A percentile compares a stretch with the other conserved stretches of the same genome.
phyloP scores from a whole-genome alignment of 257 asterid species.

The Salvia miltiorrhiza region DNA sequence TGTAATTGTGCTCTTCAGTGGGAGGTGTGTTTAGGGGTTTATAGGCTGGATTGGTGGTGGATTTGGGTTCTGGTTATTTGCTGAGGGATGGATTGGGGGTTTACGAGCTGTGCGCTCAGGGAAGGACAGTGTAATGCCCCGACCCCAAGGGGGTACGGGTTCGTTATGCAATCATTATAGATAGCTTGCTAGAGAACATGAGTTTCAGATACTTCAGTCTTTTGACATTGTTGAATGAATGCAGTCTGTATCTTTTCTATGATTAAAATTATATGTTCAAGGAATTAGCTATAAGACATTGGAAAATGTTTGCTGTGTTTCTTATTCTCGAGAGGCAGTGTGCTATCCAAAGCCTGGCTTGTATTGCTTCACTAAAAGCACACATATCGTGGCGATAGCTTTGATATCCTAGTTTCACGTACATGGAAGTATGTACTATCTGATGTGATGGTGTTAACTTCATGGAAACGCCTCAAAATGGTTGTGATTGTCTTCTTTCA shows the following conservation, averaged over 20 bases:
- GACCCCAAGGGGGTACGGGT: no score
- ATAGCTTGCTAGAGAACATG: background rate
- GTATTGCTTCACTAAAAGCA: background rate
- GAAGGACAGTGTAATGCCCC: background rate
- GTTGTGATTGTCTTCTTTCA: background rate
- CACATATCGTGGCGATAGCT: background rate
- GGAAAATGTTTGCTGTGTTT: background rate
- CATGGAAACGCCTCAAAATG: background rate
- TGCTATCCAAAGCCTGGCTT: background rate
- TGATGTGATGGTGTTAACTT: constrained; percentile 6
- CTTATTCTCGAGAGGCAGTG: background rate
- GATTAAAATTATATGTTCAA: background rate
- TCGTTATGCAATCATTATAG: no score
- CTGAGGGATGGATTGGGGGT: background rate
- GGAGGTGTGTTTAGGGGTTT: constrained; percentile 23
- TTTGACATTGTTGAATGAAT: background rate
- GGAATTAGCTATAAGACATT: constrained; percentile 6
- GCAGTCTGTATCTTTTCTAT: background rate
- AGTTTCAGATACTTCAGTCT: background rate
- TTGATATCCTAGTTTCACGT: background rate
- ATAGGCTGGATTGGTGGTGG: constrained; percentile 10
- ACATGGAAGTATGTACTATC: background rate
- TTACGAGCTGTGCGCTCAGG: background rate
- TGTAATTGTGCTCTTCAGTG: constrained; percentile 11
- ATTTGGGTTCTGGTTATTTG: background rate